These are phyloP conservation scores for Galium porrigens DNA, from an alignment of 305 asterid genomes.

Conservation along the genomic window DNA sequence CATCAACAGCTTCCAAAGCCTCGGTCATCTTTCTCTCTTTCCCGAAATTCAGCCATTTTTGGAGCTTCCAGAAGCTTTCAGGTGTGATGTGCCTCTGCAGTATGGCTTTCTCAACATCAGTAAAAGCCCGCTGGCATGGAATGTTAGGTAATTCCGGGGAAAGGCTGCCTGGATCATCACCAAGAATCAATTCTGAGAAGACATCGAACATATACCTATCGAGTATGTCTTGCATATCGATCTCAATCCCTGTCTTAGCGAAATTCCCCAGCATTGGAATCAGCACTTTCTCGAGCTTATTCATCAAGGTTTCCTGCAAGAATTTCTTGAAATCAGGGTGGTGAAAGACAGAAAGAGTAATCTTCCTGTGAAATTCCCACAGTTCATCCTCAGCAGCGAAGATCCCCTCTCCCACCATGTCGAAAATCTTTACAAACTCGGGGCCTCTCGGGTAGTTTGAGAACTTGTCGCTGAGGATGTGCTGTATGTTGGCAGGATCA, in stretches of 20 bases:
- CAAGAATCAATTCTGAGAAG: slow-evolving; percentile 20
- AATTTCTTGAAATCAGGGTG: not conserved
- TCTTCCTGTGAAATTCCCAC: not conserved
- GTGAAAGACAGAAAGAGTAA: not conserved
- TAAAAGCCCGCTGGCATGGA: slow-evolving; percentile 18
- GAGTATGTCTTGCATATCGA: slow-evolving; percentile 30
- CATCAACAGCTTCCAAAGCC: not conserved
- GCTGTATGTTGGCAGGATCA: not conserved
- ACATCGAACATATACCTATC: not conserved
- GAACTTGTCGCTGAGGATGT: not conserved
- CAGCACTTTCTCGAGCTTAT: slow-evolving; percentile 21
- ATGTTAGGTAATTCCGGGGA: slow-evolving; percentile 14
- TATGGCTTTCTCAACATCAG: slow-evolving; percentile 21
- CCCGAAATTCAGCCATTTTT: not conserved
- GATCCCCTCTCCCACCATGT: not conserved
- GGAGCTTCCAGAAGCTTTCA: not conserved
- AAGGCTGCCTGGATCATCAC: slow-evolving; percentile 16
- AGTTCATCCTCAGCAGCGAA: not conserved
- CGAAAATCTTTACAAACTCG: not conserved
- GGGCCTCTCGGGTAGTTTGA: not conserved
- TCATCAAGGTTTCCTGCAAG: slow-evolving; percentile 11
- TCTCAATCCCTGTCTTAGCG: not conserved
- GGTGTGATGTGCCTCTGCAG: slow-evolving; percentile 17
- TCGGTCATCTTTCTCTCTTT: not conserved
- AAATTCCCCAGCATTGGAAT: slow-evolving; percentile 20